Percentiles rank a stretch among this genome's conserved stretches.
These are phyloP conservation scores for Lasiosphaeria hispida DNA, from an alignment of 495 filamentous ascomycete species.

Conservation along the genomic window DNA sequence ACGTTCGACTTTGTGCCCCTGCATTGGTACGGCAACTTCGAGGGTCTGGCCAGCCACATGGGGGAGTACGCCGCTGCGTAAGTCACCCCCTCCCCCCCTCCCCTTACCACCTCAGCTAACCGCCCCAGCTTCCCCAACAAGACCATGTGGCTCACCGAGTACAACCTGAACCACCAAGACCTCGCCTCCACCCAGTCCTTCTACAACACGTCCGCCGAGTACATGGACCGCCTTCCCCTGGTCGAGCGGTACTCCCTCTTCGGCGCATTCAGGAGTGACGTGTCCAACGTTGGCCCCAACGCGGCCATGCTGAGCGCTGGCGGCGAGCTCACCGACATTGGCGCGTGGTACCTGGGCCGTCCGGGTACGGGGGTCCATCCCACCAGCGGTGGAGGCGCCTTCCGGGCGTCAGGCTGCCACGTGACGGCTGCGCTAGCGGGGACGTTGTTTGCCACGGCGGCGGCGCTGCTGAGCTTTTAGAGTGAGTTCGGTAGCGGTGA, in stretches of 20 bases:
- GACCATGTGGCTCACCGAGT: conserved; percentile 73
- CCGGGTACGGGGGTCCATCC: conserved; percentile 43
- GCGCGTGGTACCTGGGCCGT: conserved; percentile 68
- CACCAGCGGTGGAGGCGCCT: neutral
- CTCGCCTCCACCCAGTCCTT: conserved; percentile 58
- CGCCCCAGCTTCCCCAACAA: conserved; percentile 53
- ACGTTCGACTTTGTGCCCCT: conserved; percentile 69
- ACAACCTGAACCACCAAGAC: conserved; percentile 50
- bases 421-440: neutral
- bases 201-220: conserved; percentile 61
- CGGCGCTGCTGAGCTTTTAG: neutral
- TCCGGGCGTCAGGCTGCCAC: neutral
- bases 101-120: conserved; percentile 2
- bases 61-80: conserved; percentile 56
- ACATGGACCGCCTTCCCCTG: conserved; percentile 60
- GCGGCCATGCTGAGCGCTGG: conserved; percentile 60
- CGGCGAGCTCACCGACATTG: conserved; percentile 67
- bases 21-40: conserved; percentile 78
- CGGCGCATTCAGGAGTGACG: conserved; percentile 64
- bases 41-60: conserved; percentile 68
- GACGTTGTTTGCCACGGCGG: neutral
- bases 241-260: conserved; percentile 70
- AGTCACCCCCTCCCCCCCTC: conserved; percentile 11
- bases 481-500: neutral
- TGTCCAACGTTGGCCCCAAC: conserved; percentile 68